Evolutionary conservation across 2,329 filamentous ascomycete genomes (phyloP).

Genomic region (Achaetomium macrosporum): DNA sequence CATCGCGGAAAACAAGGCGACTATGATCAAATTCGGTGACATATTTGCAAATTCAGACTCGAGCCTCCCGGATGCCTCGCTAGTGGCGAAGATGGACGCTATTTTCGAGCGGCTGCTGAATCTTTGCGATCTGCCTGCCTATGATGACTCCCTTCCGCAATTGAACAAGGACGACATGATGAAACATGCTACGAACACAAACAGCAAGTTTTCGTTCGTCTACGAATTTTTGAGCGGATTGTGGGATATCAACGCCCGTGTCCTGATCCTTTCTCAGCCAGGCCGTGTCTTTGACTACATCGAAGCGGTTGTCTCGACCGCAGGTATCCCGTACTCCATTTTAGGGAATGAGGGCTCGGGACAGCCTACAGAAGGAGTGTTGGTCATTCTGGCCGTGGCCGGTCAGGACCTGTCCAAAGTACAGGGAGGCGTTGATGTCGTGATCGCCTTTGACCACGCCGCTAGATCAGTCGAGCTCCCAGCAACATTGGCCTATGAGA

Average conservation of each 20-base stretch:
- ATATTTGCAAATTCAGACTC: constrained; percentile 38
- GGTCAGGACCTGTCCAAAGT: constrained; percentile 33
- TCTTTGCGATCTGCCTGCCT: constrained; percentile 53
- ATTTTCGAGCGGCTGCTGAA: constrained; percentile 48
- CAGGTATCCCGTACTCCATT: constrained; percentile 30
- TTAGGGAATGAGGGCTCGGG: constrained; percentile 22
- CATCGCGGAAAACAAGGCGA: constrained; percentile 38
- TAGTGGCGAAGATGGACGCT: constrained; percentile 43
- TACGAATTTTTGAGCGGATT: constrained; percentile 48
- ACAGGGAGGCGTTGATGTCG: constrained; percentile 40
- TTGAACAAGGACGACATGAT: constrained; percentile 39
- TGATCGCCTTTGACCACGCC: constrained; percentile 50
- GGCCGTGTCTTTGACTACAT: constrained; percentile 47
- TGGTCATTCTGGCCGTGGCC: constrained; percentile 40
- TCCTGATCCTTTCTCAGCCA: constrained; percentile 50
- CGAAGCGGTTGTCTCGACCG: constrained; percentile 40
- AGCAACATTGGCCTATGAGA: constrained; percentile 22
- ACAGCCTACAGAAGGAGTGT: constrained; percentile 22
- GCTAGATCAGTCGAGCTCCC: constrained; percentile 36
- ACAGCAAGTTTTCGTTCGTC: constrained; percentile 56
- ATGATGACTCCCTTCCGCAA: constrained; percentile 40
- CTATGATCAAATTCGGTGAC: constrained; percentile 42
- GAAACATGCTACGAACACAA: constrained; percentile 51
- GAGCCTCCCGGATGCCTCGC: constrained; percentile 33
- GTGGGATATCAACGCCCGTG: constrained; percentile 37